Base-by-base conservation (phyloP, 441 rosid genomes). In the Pelargonium cotyledonis region DNA sequence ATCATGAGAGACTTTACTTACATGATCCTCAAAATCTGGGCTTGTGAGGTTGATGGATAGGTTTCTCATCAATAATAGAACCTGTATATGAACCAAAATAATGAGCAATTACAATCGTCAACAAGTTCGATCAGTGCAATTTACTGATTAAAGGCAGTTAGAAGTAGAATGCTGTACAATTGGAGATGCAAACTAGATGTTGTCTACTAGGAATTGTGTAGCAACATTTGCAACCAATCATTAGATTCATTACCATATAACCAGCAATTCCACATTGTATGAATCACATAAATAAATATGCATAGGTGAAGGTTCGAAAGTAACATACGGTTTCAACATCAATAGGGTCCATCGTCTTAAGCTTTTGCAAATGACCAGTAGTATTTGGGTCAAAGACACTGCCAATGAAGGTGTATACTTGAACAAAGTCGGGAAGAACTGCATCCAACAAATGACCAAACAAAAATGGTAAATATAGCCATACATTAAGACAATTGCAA, bases 331-430 rank as follows among this genome's bases (percentile, higher is more conserved):
- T 90, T 86, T 95, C 95, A 69, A 86, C 67, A 76, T 92, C 81
- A 65, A 89, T 85, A 10, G 95, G 91, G 74, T 92, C 98, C 99
- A 95, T 92, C 86, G 85, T 90, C 83, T 89, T 92, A 74, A 92
- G 77, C 68, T 75, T 90, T 82, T 83, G 86, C 73, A 92, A 63
- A 73, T 95, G 99, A 68, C 77, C 92, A 49, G 88, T 79, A 8
- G 80, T 75, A 70, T 65, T 69, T 41, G 97, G 98, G 77, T 95
- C 99, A 72, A 95, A 95, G 69, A 92, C 85, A 69, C 96, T 92
- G 81, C 96, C 97, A 74, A 95, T 82, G 86, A 95, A 95, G 71
- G 85, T 80, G 81, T 95, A 95, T 31, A 92, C 98, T 83, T 90
- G 85, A 75, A 91, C 80, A 71, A 92, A 95, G 80, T 95, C 92